Evolutionary conservation across 1,139 yeast species (phyloP).

Genomic region (Saccharomycopsis hybrid): DNA sequence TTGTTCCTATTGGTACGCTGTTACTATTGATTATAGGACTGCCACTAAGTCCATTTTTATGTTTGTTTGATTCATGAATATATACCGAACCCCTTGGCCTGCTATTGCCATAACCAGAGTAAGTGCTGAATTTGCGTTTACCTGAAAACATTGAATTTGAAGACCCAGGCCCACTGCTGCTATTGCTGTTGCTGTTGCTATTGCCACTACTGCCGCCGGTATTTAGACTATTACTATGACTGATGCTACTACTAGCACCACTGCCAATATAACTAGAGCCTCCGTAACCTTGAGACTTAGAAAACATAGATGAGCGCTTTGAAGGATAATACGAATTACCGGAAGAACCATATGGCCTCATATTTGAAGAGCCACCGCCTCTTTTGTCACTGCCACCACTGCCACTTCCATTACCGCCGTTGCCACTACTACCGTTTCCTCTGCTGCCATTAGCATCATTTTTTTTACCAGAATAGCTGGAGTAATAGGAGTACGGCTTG

Average conservation of each 20-base stretch:
- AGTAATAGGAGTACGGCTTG: slow-evolving; percentile 16
- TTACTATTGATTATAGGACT: too few species aligned
- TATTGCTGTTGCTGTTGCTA: slow-evolving; percentile 7
- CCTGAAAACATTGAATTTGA: slow-evolving; percentile 11
- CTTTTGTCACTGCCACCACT: not conserved
- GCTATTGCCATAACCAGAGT: not conserved
- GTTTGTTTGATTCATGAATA: slow-evolving; percentile 14
- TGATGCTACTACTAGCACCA: not conserved
- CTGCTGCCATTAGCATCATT: not conserved
- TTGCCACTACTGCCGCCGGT: not conserved
- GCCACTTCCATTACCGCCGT: not conserved
- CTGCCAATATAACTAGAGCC: slow-evolving; percentile 11
- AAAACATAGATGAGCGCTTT: slow-evolving; percentile 9
- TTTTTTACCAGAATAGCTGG: slow-evolving; percentile 1
- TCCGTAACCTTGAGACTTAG: slow-evolving; percentile 4
- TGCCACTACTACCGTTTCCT: not conserved
- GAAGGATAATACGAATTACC: slow-evolving; percentile 2
- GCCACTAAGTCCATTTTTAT: not conserved
- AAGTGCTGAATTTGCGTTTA: slow-evolving; percentile 7
- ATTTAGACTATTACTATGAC: not conserved
- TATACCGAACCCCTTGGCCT: slow-evolving; percentile 12
- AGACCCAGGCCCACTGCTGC: slow-evolving; percentile 4
- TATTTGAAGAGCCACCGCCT: not conserved
- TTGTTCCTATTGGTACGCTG: too few species aligned
- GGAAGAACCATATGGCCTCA: slow-evolving; percentile 4